These are phyloP conservation scores for Daldinia childiae DNA, from an alignment of 495 filamentous ascomycete species.

Conservation along the genomic window DNA sequence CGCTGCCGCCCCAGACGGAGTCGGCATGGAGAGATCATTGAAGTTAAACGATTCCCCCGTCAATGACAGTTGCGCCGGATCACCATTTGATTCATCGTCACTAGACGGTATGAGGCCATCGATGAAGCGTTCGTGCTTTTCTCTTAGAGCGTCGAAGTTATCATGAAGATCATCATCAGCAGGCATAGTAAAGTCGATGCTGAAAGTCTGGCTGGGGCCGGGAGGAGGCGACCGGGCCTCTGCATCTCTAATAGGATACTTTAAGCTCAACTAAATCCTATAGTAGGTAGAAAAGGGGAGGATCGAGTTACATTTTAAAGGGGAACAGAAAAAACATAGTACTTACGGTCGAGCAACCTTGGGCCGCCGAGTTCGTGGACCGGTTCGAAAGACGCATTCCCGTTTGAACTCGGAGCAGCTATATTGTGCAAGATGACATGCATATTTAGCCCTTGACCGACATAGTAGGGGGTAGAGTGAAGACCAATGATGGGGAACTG, in stretches of 20 bases:
- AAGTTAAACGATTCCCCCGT: slow-evolving; percentile 34
- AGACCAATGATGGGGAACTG: neutral
- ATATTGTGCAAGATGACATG: slow-evolving; percentile 4
- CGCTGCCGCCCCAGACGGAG: slow-evolving; percentile 36
- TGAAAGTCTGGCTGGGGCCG: slow-evolving; percentile 60
- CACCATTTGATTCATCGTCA: slow-evolving; percentile 29
- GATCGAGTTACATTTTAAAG: neutral
- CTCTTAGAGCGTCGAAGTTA: slow-evolving; percentile 49
- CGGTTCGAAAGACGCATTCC: slow-evolving; percentile 59
- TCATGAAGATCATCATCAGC: slow-evolving; percentile 44
- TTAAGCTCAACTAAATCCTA: slow-evolving; percentile 9
- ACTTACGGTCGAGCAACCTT: slow-evolving; percentile 51
- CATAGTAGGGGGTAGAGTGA: neutral
- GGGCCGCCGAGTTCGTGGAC: slow-evolving; percentile 54
- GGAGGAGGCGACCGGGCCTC: slow-evolving; percentile 43
- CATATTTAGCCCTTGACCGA: slow-evolving; percentile 16
- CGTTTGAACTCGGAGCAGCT: slow-evolving; percentile 60
- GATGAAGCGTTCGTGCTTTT: slow-evolving; percentile 50
- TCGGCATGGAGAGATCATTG: slow-evolving; percentile 50
- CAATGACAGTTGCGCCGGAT: slow-evolving; percentile 25
- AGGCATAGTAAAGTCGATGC: slow-evolving; percentile 59
- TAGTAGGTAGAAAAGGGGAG: neutral
- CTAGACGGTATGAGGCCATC: slow-evolving; percentile 45
- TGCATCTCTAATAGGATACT: slow-evolving; percentile 21
- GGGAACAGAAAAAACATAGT: neutral